A percentile compares a stretch with the other conserved stretches of the same genome.
phyloP scores from a whole-genome alignment of 2,329 filamentous ascomycete genomes.

The Keithomyces neogunnii region DNA sequence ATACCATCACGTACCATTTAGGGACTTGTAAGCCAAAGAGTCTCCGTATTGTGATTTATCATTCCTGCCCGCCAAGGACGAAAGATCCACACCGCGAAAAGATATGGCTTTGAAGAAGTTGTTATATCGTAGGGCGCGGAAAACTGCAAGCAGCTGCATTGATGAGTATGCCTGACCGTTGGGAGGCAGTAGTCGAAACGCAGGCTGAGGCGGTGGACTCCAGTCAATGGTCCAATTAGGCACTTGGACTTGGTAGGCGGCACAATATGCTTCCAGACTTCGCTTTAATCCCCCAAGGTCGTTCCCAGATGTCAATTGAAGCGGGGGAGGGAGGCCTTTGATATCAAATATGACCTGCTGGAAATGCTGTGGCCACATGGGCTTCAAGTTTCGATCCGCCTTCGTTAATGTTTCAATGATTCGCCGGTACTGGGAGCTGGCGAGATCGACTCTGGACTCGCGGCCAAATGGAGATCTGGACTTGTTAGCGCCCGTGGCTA shows the following conservation, averaged over 20 bases:
- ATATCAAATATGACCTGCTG: constrained; percentile 46
- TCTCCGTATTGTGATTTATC: constrained; percentile 37
- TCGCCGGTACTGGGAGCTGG: constrained; percentile 44
- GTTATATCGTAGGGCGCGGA: constrained; percentile 49
- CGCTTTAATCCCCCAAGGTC: constrained; percentile 46
- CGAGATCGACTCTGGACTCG: constrained; percentile 39
- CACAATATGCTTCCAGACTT: constrained; percentile 46
- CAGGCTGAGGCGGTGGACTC: constrained; percentile 35
- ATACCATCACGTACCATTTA: constrained; percentile 34
- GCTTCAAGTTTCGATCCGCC: constrained; percentile 46
- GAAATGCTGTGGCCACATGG: constrained; percentile 48
- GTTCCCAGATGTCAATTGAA: constrained; percentile 45
- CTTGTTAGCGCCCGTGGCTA: neutral
- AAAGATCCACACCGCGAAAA: constrained; percentile 43
- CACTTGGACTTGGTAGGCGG: constrained; percentile 39
- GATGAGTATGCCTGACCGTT: constrained; percentile 33
- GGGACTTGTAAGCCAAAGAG: constrained; percentile 41
- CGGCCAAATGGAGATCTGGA: constrained; percentile 32
- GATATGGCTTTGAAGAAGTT: constrained; percentile 52
- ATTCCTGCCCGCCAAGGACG: constrained; percentile 25
- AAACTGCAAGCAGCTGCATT: constrained; percentile 46
- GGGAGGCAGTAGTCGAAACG: constrained; percentile 43
- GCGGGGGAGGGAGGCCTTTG: constrained; percentile 41
- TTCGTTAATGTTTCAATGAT: constrained; percentile 47
- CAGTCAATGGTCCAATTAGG: constrained; percentile 44